phyloP scores from a whole-genome alignment of 139 green algal genomes.

The Ettlia oleoabundans region DNA sequence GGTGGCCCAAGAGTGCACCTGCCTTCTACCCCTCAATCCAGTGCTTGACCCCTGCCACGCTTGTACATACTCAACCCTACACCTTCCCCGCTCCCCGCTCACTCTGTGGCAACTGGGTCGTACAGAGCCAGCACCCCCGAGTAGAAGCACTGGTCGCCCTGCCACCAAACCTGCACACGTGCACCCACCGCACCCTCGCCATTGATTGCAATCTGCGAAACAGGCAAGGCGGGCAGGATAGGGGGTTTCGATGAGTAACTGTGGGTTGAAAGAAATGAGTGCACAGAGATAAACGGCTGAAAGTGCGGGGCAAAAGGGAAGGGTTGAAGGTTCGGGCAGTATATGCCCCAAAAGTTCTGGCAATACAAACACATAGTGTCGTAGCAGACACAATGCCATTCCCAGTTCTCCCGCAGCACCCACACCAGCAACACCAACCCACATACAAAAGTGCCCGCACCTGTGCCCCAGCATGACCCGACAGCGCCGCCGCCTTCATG shows the following conservation, averaged over 20 bases:
- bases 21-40: too few species aligned
- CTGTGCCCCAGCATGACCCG: conserved; percentile 60
- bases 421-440: background rate
- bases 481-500: conserved; percentile 72
- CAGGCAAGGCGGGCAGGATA: too few species aligned
- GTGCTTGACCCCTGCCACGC: background rate
- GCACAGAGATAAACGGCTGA: background rate
- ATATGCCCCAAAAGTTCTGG: too few species aligned
- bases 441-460: background rate
- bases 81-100: background rate
- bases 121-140: conserved; percentile 55
- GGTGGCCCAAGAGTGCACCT: too few species aligned
- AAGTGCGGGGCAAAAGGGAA: background rate
- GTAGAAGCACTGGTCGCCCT: conserved; percentile 61
- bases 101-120: conserved; percentile 62
- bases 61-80: background rate
- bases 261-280: background rate
- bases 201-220: conserved; percentile 67
- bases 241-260: background rate
- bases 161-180: conserved; percentile 70
- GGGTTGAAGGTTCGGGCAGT: too few species aligned
- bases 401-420: too few species aligned
- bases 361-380: too few species aligned
- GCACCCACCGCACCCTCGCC: conserved; percentile 70
- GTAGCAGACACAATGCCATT: too few species aligned